Evolutionary conservation across 2,329 filamentous ascomycete genomes (phyloP).

Genomic region (Xylaria arbuscula): DNA sequence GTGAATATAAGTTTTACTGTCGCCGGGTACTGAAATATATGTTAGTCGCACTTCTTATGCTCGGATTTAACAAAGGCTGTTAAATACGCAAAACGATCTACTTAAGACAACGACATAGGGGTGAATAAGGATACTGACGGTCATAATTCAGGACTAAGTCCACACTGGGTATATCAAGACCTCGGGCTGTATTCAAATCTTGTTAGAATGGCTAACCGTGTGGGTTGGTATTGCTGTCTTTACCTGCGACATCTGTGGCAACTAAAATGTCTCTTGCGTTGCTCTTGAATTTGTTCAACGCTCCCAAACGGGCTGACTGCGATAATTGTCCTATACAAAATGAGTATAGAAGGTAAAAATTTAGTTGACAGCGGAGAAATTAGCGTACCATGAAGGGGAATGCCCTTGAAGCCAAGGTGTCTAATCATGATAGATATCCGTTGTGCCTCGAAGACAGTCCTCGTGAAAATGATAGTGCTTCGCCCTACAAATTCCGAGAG

Average conservation of each 20-base stretch:
- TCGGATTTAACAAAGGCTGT: background rate
- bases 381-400: constrained; percentile 80
- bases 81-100: background rate
- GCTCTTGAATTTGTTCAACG: constrained; percentile 88
- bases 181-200: constrained; percentile 67
- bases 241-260: constrained; percentile 82
- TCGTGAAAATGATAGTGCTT: constrained; percentile 87
- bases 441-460: constrained; percentile 92
- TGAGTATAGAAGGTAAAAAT: constrained; percentile 3
- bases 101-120: background rate
- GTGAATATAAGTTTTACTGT: constrained; percentile 85
- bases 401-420: constrained; percentile 86
- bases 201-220: constrained; percentile 10
- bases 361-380: background rate
- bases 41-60: constrained; percentile 12
- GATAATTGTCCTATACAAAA: constrained; percentile 74
- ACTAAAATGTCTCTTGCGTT: constrained; percentile 87
- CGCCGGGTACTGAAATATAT: constrained; percentile 31
- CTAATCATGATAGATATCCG: constrained; percentile 85
- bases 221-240: background rate
- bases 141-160: constrained; percentile 84
- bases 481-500: constrained; percentile 89
- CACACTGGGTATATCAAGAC: constrained; percentile 92
- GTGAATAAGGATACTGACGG: constrained; percentile 23
- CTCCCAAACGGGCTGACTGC: constrained; percentile 86